Base-by-base conservation (phyloP, 495 filamentous ascomycete genomes). In the Thermothielavioides terrestris region DNA sequence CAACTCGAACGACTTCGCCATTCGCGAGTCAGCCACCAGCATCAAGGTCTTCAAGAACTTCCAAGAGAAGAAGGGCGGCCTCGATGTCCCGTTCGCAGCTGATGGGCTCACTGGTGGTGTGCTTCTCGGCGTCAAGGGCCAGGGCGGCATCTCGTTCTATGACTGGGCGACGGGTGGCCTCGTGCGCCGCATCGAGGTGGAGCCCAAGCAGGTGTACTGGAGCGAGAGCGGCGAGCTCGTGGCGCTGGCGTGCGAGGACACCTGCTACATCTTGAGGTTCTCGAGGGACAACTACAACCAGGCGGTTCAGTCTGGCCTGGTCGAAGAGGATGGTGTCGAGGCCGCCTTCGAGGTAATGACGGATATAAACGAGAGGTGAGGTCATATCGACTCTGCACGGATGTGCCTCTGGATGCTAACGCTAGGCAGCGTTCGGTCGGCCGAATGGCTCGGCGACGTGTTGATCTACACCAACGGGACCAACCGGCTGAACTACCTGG, bases 41-140 rank as follows among this genome's bases (percentile, higher is more conserved):
- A 88, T 99, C 58, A 95, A 94, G 73, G 82, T 96, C 23, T 97
- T 89, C 76, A 88, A 89, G 66, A 97, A 97, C 65, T 97, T 99
- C 70, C 88, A 95, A 59, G 91, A 97, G 63, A 90, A 91, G 63
- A 73, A 79, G 39, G 85, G 84, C 54, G 88, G 88, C 12, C 70
- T 99, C 18, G 89, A 99, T 69, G 88, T 99, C 34, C 91, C 90
- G 3, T 99, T 95, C 74, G 86, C 94, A 53, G 89, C 89, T 0
- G 94, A 99, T 52, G 92, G 92, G 8, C 73, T 99, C 38, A 83
- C 80, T 41, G 90, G 88, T 38, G 92, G 92, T 66, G 80, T 94
- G 30, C 74, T 99, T n/a, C 77, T 99, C 20, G 92, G 90, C 65
- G 90, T 97, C 6, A 92, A 87, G 69, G 92, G 92, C 15, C 86